Evolutionary conservation across 768 basidiomycete genomes (phyloP), one percentile per base, ranked within the genome.

Genomic region (Symmetrospora coprosmae): DNA sequence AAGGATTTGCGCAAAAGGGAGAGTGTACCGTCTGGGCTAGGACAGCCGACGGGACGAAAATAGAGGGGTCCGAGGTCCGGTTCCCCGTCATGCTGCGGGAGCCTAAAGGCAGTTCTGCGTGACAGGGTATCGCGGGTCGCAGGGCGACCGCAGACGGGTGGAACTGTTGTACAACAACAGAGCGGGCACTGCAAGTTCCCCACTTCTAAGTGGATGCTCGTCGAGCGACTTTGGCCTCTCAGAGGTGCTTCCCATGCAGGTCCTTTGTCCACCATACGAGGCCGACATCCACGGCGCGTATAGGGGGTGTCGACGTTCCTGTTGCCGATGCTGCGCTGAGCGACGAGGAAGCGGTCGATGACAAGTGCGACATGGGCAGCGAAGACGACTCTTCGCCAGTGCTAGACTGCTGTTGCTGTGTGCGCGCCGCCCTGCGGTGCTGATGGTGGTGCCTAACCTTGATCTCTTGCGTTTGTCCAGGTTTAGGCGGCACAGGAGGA

Each of bases 221-320:
- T 49, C 28, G n/a, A 28, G 47, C 28, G 25, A 27, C 47, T 31
- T 19, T 23, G 28, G 19, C 47, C n/a, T 49, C 19, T 45, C 4
- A 58, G n/a, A n/a, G 39, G 31, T 41, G 41, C 27, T 27, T 5
- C 37, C 55, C 55, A 28, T 58, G 55, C 40, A 45, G 28, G 33
- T 58, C 55, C 16, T 21, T n/a, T 8, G 9, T 21, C 55, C 55
- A 58, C 55, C 55, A 58, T 14, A 58, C 55, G 6, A 58, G 41
- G 13, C 55, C 55, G 7, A 58, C 43, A 27, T 58, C 55, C 2
- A 28, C 19, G 8, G 55, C 55, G 4, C 39, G n/a, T n/a, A n/a
- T n/a, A n/a, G n/a, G n/a, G n/a, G n/a, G n/a, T n/a, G n/a, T n/a
- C n/a, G n/a, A n/a, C n/a, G n/a, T n/a, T n/a, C n/a, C n/a, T n/a